Conservation (phyloP, 2,329 filamentous ascomycete species). For the Fusarium sp. region DNA sequence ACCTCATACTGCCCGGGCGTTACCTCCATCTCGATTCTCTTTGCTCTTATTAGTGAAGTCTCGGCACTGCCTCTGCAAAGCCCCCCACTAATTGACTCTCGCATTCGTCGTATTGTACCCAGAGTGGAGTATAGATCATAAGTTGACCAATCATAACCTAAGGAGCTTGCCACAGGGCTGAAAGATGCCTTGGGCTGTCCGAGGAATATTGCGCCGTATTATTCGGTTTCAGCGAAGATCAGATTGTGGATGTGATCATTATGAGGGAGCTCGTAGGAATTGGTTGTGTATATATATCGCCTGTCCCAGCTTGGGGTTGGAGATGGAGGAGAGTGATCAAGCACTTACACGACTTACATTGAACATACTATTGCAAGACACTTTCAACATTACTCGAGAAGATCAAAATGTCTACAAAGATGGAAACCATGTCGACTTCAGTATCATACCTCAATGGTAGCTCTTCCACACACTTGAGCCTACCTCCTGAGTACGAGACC, state of each 20-base stretch:
- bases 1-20: constrained; percentile 5
- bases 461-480: constrained; percentile 30
- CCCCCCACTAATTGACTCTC: constrained; percentile 40
- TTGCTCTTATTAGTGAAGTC: background rate
- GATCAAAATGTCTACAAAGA: constrained; percentile 22
- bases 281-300: constrained; percentile 20
- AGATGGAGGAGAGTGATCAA: background rate
- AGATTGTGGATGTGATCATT: background rate
- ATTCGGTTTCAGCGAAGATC: constrained; percentile 26
- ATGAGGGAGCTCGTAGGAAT: background rate
- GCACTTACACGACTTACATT: background rate
- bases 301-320: background rate
- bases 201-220: constrained; percentile 26
- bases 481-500: constrained; percentile 48
- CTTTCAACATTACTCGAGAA: no score
- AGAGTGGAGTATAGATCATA: constrained; percentile 12
- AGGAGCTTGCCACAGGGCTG: constrained; percentile 20
- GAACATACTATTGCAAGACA: background rate
- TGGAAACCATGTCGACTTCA: constrained; percentile 1
- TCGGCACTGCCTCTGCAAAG: constrained; percentile 32
- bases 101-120: constrained; percentile 49
- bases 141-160: constrained; percentile 26
- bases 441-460: constrained; percentile 9
- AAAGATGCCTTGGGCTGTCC: constrained; percentile 23
- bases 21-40: background rate